These are phyloP conservation scores for Candida glucosophila DNA, from an alignment of 1,139 yeast species.

Conservation along the genomic window DNA sequence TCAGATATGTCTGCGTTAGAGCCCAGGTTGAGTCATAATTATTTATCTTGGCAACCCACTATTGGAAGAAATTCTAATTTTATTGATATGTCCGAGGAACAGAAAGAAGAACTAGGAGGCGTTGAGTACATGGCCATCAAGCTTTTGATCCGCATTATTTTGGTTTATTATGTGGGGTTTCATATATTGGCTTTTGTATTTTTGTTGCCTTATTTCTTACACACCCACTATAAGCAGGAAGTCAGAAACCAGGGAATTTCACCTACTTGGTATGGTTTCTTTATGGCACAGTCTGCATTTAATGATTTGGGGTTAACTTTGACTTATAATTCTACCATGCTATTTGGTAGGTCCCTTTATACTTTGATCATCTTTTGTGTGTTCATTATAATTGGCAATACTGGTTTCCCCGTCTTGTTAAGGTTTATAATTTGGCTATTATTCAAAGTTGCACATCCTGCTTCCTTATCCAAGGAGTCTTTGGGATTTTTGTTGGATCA, in stretches of 20 bases:
- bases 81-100: constrained; percentile 70
- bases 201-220: constrained; percentile 60
- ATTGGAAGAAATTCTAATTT: constrained; percentile 95
- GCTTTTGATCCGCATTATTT: constrained; percentile 58
- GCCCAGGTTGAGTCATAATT: constrained; percentile 43
- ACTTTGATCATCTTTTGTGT: constrained; percentile 54
- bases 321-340: constrained; percentile 68
- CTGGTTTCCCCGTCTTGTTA: constrained; percentile 81
- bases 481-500: constrained; percentile 84
- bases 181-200: constrained; percentile 53
- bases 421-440: constrained; percentile 76
- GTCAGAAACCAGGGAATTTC: constrained; percentile 49
- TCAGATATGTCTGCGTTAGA: constrained; percentile 9
- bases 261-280: constrained; percentile 90
- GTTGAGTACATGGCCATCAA: constrained; percentile 91
- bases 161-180: constrained; percentile 66
- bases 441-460: constrained; percentile 58
- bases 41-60: constrained; percentile 86
- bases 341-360: constrained; percentile 57
- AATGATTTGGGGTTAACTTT: constrained; percentile 79
- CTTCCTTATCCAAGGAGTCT: constrained; percentile 64
- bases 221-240: constrained; percentile 29
- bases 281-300: constrained; percentile 69
- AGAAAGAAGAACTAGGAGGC: constrained; percentile 92
- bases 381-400: constrained; percentile 81